Conservation (phyloP, 148 eudicot genomes). For the Rhododendron williamsianum region DNA sequence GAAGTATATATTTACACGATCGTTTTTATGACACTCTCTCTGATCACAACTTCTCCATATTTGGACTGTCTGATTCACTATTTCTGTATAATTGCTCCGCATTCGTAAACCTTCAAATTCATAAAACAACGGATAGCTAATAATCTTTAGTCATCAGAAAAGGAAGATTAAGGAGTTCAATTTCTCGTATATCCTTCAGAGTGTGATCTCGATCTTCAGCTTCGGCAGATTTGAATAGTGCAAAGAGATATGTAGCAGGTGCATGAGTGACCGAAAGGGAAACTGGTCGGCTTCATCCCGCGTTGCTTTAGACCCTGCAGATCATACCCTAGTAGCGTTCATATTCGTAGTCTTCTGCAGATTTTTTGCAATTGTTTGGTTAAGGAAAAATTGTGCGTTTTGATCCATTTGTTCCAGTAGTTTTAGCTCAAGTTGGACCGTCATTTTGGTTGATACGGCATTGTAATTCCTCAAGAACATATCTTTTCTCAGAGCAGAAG, state of each 20-base stretch:
- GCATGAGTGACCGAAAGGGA: not conserved
- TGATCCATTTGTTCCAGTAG: not conserved
- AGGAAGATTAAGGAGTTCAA: not conserved
- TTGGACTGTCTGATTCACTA: too few relatives aligned
- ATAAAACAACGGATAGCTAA: too few relatives aligned
- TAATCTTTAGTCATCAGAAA: not conserved
- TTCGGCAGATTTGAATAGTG: not conserved
- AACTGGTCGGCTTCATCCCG: not conserved
- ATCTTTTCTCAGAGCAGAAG: not conserved
- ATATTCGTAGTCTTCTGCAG: not conserved
- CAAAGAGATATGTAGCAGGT: slow-evolving; percentile 1
- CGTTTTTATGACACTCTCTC: too few relatives aligned
- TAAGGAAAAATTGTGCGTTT: not conserved
- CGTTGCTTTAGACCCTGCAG: not conserved
- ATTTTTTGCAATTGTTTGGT: not conserved
- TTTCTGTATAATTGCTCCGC: too few relatives aligned
- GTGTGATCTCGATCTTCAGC: not conserved
- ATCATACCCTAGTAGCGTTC: not conserved
- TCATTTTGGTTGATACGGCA: too few relatives aligned
- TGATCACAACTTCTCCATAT: too few relatives aligned
- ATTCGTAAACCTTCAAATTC: too few relatives aligned
- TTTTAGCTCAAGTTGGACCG: not conserved
- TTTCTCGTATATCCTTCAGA: not conserved
- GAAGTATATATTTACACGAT: too few relatives aligned
- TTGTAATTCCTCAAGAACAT: too few relatives aligned